Base-by-base conservation (phyloP, 768 basidiomycete species). In the Holtermanniella nyarrowii region DNA sequence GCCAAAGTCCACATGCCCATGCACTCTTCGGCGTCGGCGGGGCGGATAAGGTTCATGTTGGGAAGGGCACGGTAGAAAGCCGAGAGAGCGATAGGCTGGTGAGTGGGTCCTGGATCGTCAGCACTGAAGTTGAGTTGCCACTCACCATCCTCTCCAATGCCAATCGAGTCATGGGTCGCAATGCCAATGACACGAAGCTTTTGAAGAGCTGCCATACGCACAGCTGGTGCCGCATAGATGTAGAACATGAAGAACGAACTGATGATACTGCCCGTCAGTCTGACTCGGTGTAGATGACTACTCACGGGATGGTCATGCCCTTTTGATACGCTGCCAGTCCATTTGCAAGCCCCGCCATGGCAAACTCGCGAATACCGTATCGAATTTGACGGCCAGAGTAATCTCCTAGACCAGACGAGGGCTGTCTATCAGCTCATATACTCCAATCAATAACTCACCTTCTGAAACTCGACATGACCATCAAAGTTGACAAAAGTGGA, bases 231-330 rank as follows among this genome's bases (percentile, higher is more conserved):
- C 14, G 69, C 69, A 49, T 71, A 71, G 2, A 68, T 48, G 63
- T 63, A 71, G 54, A 71, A 71, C 65, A 71, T 71, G 57, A 71
- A 68, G 59, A 66, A 71, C 21, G 66, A 68, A 5, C 66, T 66
- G 54, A 59, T 58, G 56, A 71, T 63, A 3, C 61, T 63, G 40
- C 5, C 43, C 1, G 27, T 18, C 18, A 12, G 49, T 25, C 4
- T 18, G 18, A 16, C 16, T 16, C 42, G 16, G 24, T 26, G 7
- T n/a, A 7, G 16, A 5, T 24, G 23, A 26, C 23, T 21, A 61
- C 66, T 58, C 42, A 66, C 65, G 69, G 69, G 22, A 71, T 52
- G 53, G 68, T 65, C 54, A 64, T 59, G n/a, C 67, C 67, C 52
- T 67, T 68, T 21, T 71, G 66, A 45, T 66, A 71, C 3, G 66